Conservation (phyloP, 2,329 filamentous ascomycete genomes). For the Fusarium sp. region DNA sequence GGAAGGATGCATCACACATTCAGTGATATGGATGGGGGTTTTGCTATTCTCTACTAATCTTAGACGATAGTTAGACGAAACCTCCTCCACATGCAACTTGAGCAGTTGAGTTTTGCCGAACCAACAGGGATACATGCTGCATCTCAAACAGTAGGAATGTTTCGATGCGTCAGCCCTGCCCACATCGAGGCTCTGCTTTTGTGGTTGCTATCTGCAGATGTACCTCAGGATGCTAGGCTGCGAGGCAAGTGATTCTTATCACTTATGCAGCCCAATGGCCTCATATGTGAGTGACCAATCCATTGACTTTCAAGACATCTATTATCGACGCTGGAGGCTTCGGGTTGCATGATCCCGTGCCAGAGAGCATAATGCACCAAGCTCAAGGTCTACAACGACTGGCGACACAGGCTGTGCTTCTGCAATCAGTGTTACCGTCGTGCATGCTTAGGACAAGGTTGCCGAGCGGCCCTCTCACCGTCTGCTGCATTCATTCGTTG, state of each 20-base stretch:
- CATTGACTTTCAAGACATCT: conserved; percentile 18
- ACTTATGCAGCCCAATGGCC: conserved; percentile 32
- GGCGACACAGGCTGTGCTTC: conserved; percentile 34
- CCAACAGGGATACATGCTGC: background rate
- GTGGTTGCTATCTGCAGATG: conserved; percentile 11
- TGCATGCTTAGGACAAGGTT: conserved; percentile 35
- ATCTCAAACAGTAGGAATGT: conserved; percentile 1
- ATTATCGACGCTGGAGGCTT: conserved; percentile 1
- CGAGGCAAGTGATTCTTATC: conserved; percentile 16
- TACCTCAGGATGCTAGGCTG: conserved; percentile 18
- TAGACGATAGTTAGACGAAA: conserved; percentile 9
- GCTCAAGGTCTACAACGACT: conserved; percentile 27
- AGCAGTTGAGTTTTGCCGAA: conserved; percentile 6
- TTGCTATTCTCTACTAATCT: background rate
- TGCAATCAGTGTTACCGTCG: conserved; percentile 38
- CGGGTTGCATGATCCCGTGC: conserved; percentile 11
- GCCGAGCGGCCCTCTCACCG: conserved; percentile 28
- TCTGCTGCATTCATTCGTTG: conserved; percentile 28
- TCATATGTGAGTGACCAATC: conserved; percentile 23
- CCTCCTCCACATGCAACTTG: background rate
- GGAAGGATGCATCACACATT: background rate
- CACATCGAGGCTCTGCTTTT: conserved; percentile 21
- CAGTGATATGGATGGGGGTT: background rate
- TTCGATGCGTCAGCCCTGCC: conserved; percentile 20
- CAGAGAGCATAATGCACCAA: conserved; percentile 28